phyloP scores from a whole-genome alignment of 1,139 yeast genomes.

The Yamadazyma blattariae region DNA sequence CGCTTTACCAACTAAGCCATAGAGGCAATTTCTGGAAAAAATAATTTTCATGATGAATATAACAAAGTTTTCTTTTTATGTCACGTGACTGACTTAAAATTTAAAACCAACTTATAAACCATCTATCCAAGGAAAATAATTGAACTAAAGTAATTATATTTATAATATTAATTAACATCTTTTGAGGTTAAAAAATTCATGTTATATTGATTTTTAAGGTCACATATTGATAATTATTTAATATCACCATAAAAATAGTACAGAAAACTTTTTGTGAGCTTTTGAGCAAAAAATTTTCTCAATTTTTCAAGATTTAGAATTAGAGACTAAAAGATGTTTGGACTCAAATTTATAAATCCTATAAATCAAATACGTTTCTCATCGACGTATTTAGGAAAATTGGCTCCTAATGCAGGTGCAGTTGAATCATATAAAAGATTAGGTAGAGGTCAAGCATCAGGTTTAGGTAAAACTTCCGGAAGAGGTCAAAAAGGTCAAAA shows the following conservation, averaged over 20 bases:
- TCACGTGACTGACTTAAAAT: neutral
- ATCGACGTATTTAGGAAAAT: conserved; percentile 32
- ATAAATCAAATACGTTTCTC: conserved; percentile 4
- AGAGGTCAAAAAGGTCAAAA: conserved; percentile 99
- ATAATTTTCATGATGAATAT: too few relatives aligned
- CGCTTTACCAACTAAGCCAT: conserved; percentile 91
- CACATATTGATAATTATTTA: too few relatives aligned
- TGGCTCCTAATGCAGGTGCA: conserved; percentile 42
- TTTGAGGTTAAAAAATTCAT: too few relatives aligned
- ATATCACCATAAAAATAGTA: too few relatives aligned
- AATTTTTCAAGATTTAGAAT: conserved; percentile 1
- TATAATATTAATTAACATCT: too few relatives aligned
- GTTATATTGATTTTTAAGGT: too few relatives aligned
- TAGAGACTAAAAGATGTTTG: conserved; percentile 1
- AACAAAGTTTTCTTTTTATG: neutral
- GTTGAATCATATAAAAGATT: conserved; percentile 58
- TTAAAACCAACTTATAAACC: too few relatives aligned
- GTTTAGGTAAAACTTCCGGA: conserved; percentile 90
- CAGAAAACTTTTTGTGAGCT: too few relatives aligned
- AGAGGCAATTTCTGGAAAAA: conserved; percentile 24
- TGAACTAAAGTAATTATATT: too few relatives aligned
- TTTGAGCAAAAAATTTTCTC: conserved; percentile 1
- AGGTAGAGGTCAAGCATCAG: conserved; percentile 97
- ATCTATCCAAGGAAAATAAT: too few relatives aligned
- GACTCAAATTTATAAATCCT: neutral